phyloP scores from a whole-genome alignment of 202 grass and related monocot genomes.

The Panicum hallii region DNA sequence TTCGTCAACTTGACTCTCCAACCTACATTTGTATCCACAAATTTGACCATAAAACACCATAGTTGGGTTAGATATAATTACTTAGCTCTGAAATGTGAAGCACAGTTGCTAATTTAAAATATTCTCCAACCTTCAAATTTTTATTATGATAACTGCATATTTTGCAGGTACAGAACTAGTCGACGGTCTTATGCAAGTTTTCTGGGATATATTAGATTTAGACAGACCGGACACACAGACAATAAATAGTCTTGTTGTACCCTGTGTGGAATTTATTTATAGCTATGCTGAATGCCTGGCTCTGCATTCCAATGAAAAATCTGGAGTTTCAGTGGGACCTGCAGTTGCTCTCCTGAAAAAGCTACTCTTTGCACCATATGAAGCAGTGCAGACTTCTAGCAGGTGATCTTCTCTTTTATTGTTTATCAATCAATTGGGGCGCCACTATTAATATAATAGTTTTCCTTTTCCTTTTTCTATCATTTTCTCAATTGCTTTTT shows the following conservation, averaged over 20 bases:
- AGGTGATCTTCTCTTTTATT: conserved; percentile 64
- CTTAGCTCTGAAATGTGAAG: conserved; percentile 12
- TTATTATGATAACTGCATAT: conserved; percentile 23
- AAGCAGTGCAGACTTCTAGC: conserved; percentile 97
- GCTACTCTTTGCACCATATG: conserved; percentile 96
- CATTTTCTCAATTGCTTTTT: conserved; percentile 9
- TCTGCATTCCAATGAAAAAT: conserved; percentile 65
- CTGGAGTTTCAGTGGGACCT: conserved; percentile 77
- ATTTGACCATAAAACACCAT: background rate
- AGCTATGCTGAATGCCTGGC: conserved; percentile 95
- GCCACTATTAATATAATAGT: conserved; percentile 17
- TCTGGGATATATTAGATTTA: conserved; percentile 92
- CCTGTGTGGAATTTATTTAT: conserved; percentile 96
- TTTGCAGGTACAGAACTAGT: conserved; percentile 85
- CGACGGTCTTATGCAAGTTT: conserved; percentile 94
- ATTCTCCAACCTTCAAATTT: conserved; percentile 6
- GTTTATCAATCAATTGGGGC: background rate
- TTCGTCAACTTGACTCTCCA: background rate
- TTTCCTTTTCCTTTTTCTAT: background rate
- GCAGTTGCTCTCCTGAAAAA: conserved; percentile 87
- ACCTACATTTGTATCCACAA: background rate
- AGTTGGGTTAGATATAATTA: background rate
- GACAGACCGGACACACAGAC: conserved; percentile 93
- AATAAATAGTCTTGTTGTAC: conserved; percentile 94
- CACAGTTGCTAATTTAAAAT: conserved; percentile 16